Percentiles rank a stretch among this genome's conserved stretches.
Evolutionary conservation across 2,329 filamentous ascomycete genomes (phyloP).

Genomic region (Saccharata proteae): DNA sequence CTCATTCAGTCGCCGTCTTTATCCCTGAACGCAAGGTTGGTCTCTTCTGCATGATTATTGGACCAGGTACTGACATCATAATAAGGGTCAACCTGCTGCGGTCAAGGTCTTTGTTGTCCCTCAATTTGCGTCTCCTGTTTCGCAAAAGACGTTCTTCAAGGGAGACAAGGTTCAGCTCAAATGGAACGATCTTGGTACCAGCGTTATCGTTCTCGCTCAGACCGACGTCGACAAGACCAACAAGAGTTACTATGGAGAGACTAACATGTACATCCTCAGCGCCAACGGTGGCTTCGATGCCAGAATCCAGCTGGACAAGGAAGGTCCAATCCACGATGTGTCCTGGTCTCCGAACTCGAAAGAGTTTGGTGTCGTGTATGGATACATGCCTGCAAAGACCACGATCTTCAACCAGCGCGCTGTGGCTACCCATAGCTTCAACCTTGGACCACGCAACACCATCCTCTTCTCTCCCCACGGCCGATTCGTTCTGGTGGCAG

Average conservation of each 20-base stretch:
- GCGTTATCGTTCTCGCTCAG: conserved; percentile 85
- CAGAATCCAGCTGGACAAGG: conserved; percentile 76
- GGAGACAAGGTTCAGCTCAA: conserved; percentile 97
- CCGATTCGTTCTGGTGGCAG: conserved; percentile 84
- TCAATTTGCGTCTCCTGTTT: conserved; percentile 68
- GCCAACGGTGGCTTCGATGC: conserved; percentile 88
- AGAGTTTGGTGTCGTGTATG: conserved; percentile 95
- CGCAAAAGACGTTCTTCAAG: conserved; percentile 99
- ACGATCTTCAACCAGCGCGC: conserved; percentile 93
- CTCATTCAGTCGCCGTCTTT: conserved; percentile 87
- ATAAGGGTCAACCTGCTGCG: conserved; percentile 76
- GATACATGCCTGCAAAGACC: conserved; percentile 98
- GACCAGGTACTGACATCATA: neutral
- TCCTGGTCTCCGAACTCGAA: conserved; percentile 97
- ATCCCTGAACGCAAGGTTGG: conserved; percentile 85
- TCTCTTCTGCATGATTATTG: conserved; percentile 4
- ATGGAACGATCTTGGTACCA: conserved; percentile 90
- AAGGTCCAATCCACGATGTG: conserved; percentile 95
- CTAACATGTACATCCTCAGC: conserved; percentile 88
- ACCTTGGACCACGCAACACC: conserved; percentile 81
- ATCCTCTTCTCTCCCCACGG: conserved; percentile 90
- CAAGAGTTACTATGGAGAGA: conserved; percentile 99
- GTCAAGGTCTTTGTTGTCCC: conserved; percentile 94
- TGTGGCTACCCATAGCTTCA: conserved; percentile 71
- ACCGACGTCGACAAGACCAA: conserved; percentile 97